phyloP scores from a whole-genome alignment of 1,139 yeast species.

The Wickerhamomyces sp. region DNA sequence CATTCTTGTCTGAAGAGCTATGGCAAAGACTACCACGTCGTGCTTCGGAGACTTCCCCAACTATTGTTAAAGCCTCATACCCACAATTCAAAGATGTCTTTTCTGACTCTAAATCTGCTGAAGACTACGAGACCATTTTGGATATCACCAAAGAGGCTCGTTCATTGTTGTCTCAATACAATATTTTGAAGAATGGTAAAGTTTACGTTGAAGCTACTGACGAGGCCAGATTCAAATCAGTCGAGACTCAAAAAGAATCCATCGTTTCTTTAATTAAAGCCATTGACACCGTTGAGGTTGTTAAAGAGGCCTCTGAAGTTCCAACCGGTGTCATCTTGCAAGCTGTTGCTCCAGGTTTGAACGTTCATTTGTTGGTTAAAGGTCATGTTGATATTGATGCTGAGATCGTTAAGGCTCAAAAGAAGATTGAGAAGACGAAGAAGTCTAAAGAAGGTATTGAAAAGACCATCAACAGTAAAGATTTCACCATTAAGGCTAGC shows the following conservation, averaged over 20 bases:
- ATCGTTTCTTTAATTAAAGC: constrained; percentile 91
- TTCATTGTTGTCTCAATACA: constrained; percentile 85
- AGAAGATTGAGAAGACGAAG: constrained; percentile 59
- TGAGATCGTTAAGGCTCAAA: constrained; percentile 77
- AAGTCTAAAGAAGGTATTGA: constrained; percentile 45
- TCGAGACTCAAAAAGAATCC: constrained; percentile 69
- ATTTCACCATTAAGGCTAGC: constrained; percentile 83
- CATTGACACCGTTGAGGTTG: constrained; percentile 65
- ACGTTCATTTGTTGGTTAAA: constrained; percentile 86
- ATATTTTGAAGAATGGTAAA: constrained; percentile 81
- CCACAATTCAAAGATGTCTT: constrained; percentile 62
- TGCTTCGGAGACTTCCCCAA: constrained; percentile 56
- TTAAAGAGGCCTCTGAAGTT: constrained; percentile 46
- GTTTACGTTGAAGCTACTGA: constrained; percentile 69
- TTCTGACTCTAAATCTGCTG: constrained; percentile 58
- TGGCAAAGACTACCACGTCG: constrained; percentile 98
- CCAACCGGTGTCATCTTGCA: constrained; percentile 90
- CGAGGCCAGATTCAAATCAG: constrained; percentile 44
- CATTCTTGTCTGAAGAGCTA: constrained; percentile 93
- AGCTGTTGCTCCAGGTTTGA: constrained; percentile 73
- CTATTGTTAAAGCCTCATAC: constrained; percentile 77
- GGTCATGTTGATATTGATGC: constrained; percentile 92
- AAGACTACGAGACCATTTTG: constrained; percentile 76
- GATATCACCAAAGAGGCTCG: constrained; percentile 89
- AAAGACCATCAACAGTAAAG: constrained; percentile 65